phyloP scores from a whole-genome alignment of 1,284 basidiomycete species.

The Pseudozyma thailandica region DNA sequence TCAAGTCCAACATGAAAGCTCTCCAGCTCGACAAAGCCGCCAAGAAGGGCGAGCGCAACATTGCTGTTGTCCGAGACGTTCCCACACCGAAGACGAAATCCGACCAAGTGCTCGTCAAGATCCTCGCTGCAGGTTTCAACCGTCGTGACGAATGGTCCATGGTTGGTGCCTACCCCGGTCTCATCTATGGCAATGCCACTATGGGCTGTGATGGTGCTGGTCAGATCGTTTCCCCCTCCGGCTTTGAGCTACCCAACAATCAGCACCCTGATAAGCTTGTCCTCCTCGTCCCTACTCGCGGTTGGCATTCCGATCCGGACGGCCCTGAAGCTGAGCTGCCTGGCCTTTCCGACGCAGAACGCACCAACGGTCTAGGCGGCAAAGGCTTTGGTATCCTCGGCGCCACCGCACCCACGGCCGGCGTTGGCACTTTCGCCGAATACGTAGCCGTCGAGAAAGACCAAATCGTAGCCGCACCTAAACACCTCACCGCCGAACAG shows the following conservation, averaged over 20 bases:
- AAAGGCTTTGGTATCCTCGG: conserved; percentile 64
- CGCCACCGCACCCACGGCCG: conserved; percentile 47
- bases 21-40: conserved; percentile 53
- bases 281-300: conserved; percentile 79
- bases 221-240: conserved; percentile 19
- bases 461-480: conserved; percentile 76
- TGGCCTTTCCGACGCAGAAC: conserved; percentile 41
- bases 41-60: conserved; percentile 51
- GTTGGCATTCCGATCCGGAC: conserved; percentile 79
- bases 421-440: conserved; percentile 78
- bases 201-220: conserved; percentile 78
- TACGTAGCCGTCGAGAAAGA: conserved; percentile 79
- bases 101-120: conserved; percentile 56
- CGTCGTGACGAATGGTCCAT: conserved; percentile 82
- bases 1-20: conserved; percentile 48
- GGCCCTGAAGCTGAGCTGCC: conserved; percentile 63
- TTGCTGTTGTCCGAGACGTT: conserved; percentile 44
- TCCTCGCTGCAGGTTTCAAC: conserved; percentile 78
- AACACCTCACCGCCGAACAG: conserved; percentile 77
- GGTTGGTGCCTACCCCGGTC: conserved; percentile 77
- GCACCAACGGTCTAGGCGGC: conserved; percentile 39
- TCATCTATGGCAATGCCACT: conserved; percentile 73
- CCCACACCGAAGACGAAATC: conserved; percentile 36
- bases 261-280: conserved; percentile 69
- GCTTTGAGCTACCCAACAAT: conserved; percentile 26